Evolutionary conservation across 345 rosid species (phyloP).

Genomic region (Eucalyptus curtisii): DNA sequence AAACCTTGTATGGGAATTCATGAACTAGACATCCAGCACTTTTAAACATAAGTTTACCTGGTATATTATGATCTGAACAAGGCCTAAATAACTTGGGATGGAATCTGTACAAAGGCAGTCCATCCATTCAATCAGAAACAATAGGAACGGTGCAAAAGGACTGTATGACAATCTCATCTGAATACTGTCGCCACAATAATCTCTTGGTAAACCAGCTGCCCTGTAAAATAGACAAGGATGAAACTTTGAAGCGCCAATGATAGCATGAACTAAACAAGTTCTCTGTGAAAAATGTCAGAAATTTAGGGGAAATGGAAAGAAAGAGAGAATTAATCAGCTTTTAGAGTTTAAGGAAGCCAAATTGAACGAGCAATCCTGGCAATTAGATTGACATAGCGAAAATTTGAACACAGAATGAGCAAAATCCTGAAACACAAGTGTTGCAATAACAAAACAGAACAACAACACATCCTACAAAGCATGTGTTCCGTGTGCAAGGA

Average conservation of each 20-base stretch:
- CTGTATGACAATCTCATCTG: slow-evolving; percentile 60
- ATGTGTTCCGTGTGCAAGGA: neutral
- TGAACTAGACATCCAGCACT: neutral
- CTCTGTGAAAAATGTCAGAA: neutral
- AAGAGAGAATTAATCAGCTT: neutral
- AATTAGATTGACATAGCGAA: neutral
- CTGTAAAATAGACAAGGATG: slow-evolving; percentile 14
- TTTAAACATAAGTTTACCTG: slow-evolving; percentile 17
- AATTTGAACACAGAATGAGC: neutral
- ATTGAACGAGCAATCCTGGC: neutral
- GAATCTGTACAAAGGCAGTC: slow-evolving; percentile 51
- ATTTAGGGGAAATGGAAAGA: neutral
- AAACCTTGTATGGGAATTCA: neutral
- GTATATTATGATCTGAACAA: slow-evolving; percentile 44
- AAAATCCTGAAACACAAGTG: neutral
- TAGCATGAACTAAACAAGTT: neutral
- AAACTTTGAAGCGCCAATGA: neutral
- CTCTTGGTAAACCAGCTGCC: slow-evolving; percentile 54
- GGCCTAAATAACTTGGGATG: slow-evolving; percentile 43
- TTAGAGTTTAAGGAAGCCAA: neutral
- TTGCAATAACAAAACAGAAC: neutral
- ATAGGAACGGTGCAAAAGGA: slow-evolving; percentile 42
- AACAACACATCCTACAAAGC: neutral
- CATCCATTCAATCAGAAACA: slow-evolving; percentile 62
- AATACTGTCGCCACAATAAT: slow-evolving; percentile 28